Evolutionary conservation across 495 filamentous ascomycete species (phyloP), one percentile per base, ranked within the genome.

Genomic region (Ramalina peruviana): DNA sequence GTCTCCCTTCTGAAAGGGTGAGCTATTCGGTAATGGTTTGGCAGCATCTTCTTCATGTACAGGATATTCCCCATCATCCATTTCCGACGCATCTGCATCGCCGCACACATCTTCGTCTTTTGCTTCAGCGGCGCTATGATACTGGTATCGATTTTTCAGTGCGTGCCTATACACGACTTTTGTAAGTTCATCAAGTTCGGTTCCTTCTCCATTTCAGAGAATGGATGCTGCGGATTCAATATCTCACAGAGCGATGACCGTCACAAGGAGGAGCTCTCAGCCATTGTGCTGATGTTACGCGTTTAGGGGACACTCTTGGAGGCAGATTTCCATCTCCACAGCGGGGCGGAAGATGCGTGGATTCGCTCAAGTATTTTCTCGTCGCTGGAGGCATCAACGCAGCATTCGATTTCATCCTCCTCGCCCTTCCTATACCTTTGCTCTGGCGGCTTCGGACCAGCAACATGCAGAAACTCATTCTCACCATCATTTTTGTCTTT

Each of bases 1-100:
- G 6, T 15, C n/a, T 15, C n/a, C 0, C 7, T 19, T 13, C 15
- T 15, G 1, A 1, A 27, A 5, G 4, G 12, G 17, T 13, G 20
- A 16, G 4, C 21, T 21, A 6, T 9, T 38, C 15, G 11, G 20
- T 23, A 17, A 23, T 10, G 20, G 0, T 16, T 1, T 42, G 13
- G 1, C 15, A 54, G 52, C 11, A 46, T 50, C 17, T 42, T 54
- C 23, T 53, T 56, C 40, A 51, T 52, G 46, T 48, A 53, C 40
- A 43, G 54, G 36, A 53, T 56, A 13, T 56, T 53, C 38, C 54
- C 54, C 30, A 46, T 56, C 20, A 46, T 56, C 16, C 54, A 56
- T 20, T 53, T 56, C 16, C 54, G 54, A 13, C 54, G 50, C 25
- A 36, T 56, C 6, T 50, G 52, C 36, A 36, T 40, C 4, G 43